Conservation (phyloP, 2,329 filamentous ascomycete species). For the Grosmannia clavigera region DNA sequence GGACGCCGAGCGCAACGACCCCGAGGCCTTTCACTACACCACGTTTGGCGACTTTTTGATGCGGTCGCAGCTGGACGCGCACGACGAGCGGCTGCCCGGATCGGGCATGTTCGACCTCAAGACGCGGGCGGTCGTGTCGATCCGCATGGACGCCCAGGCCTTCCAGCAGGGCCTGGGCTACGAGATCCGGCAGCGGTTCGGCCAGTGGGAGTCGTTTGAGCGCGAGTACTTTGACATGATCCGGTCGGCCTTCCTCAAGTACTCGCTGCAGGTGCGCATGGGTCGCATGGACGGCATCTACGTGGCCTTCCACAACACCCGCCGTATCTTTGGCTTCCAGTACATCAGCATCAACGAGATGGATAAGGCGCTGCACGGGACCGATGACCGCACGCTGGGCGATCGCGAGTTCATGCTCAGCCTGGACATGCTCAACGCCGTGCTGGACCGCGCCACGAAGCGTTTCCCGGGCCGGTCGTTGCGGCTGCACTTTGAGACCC, state of each 20-base stretch:
- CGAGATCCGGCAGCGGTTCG: constrained; percentile 65
- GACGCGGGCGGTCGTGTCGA: constrained; percentile 79
- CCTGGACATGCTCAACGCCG: constrained; percentile 63
- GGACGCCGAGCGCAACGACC: constrained; percentile 57
- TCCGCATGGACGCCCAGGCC: constrained; percentile 71
- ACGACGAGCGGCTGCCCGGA: constrained; percentile 76
- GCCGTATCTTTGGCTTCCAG: constrained; percentile 95
- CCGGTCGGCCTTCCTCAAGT: constrained; percentile 85
- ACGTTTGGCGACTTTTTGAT: constrained; percentile 80
- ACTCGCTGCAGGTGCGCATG: constrained; percentile 92
- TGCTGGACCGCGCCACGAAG: constrained; percentile 62
- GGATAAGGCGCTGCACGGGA: constrained; percentile 81
- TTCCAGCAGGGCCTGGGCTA: constrained; percentile 72
- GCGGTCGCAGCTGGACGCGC: constrained; percentile 86
- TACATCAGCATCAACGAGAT: constrained; percentile 81
- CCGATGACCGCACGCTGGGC: constrained; percentile 51
- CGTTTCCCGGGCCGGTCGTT: constrained; percentile 67
- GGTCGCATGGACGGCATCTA: constrained; percentile 98
- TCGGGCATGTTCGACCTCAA: constrained; percentile 94
- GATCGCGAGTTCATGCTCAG: constrained; percentile 79
- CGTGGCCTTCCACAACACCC: constrained; percentile 88
- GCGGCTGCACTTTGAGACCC: constrained; percentile 71
- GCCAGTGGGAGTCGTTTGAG: constrained; percentile 83
- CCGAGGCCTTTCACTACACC: constrained; percentile 80
- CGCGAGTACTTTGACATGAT: constrained; percentile 97